Evolutionary conservation across 441 rosid genomes (phyloP), one percentile per base, ranked within the genome.

Genomic region (Euphorbia corollata): DNA sequence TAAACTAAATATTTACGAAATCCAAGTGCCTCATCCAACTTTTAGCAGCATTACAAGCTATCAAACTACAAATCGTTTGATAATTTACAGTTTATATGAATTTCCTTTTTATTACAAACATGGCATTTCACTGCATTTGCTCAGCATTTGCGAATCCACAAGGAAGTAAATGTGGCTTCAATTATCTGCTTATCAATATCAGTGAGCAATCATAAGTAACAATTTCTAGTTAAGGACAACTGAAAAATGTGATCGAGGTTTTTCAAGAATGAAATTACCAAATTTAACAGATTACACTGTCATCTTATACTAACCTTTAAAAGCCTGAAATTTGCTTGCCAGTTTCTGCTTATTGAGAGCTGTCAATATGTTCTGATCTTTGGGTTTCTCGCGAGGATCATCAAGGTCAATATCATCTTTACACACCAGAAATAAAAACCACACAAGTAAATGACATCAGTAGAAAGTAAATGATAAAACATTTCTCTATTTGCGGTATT

Each of bases 391-490:
- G 68, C 57, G 80, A 24, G 65, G 74, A 78, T 83, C 96, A 9
- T 80, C 97, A 0, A 93, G 74, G 75, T 88, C 84, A 50, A 92
- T 93, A 75, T 91, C 97, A 84, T 93, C 99, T 91, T 78, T 70
- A 73, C 60, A 71, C 4, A 32, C 18, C 57, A 60, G 8, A 71
- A 30, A 63, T 50, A 11, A 61, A 63, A 50, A 48, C n/a, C 53
- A 16, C 53, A 48, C 15, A 48, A 48, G 39, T 20, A 45, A 23
- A 65, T 30, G 59, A 43, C 54, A 8, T 39, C 50, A 38, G n/a
- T 54, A 55, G 3, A 19, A 41, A 2, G 60, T 47, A 54, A 59
- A 56, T 9, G 23, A 58, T 8, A 63, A 27, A 20, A 19, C 38
- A 4, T 48, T n/a, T n/a, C n/a, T n/a, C n/a, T n/a, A n/a, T n/a